phyloP scores from a whole-genome alignment of 176 grass and related monocot genomes.

The Rhynchospora breviuscula region DNA sequence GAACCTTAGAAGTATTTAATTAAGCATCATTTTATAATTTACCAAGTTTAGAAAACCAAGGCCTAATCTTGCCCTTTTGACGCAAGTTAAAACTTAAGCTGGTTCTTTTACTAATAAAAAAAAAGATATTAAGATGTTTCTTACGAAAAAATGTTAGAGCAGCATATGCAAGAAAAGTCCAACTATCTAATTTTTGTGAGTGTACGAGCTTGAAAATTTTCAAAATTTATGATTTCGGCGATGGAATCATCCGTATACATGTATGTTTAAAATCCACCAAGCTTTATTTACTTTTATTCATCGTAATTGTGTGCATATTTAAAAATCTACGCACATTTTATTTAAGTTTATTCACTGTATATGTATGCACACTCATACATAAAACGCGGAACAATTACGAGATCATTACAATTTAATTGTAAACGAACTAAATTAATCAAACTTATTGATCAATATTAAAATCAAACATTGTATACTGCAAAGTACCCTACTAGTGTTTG shows the following conservation, averaged over 20 bases:
- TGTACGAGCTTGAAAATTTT: neutral
- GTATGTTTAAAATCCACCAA: neutral
- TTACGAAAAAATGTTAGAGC: neutral
- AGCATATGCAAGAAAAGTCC: neutral
- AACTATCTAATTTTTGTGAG: neutral
- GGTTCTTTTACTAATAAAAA: no score
- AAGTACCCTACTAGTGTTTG: no score
- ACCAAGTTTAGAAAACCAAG: neutral
- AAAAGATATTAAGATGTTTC: no score
- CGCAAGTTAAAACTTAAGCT: neutral
- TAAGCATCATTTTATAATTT: neutral
- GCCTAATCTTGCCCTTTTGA: neutral
- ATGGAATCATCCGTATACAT: slow-evolving; percentile 4
- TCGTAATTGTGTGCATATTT: neutral
- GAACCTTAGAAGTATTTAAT: neutral
- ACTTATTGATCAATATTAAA: neutral
- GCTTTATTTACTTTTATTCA: neutral
- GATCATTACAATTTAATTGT: neutral
- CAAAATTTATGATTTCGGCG: neutral
- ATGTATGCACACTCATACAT: neutral
- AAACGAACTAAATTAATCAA: neutral
- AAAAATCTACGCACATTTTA: neutral
- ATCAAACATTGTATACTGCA: neutral
- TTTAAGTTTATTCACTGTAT: neutral
- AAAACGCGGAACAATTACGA: neutral